Percentiles rank a stretch among this genome's conserved stretches.
Conservation (phyloP, 176 grass and related monocot species). For the Zea luxurians region DNA sequence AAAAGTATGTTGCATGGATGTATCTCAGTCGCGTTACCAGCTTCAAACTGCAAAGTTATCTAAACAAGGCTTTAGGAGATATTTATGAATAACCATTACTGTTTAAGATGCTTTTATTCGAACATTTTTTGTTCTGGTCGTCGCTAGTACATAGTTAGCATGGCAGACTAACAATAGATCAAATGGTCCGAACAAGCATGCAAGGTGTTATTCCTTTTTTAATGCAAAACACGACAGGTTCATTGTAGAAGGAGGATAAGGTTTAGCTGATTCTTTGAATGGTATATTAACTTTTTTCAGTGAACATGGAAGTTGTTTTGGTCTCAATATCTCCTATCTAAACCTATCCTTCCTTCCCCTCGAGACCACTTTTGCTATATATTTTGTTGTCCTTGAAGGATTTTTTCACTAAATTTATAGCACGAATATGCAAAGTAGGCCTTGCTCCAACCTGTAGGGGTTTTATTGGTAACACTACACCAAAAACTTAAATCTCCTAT, state of each 20-base stretch:
- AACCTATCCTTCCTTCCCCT: not conserved
- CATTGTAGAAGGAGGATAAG: not conserved
- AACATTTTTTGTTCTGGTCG: not conserved
- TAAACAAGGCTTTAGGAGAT: not conserved
- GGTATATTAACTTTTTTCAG: not conserved
- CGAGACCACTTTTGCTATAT: not conserved
- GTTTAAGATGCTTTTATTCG: not conserved
- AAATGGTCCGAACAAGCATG: conserved; percentile 14
- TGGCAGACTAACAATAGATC: not conserved
- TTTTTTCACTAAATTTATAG: not conserved
- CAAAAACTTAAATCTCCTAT: too few relatives aligned
- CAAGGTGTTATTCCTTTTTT: not conserved
- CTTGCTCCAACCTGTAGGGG: conserved; percentile 63
- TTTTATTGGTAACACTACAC: conserved; percentile 65
- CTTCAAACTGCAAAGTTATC: not conserved
- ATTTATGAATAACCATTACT: not conserved
- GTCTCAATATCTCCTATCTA: not conserved
- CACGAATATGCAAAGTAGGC: conserved; percentile 51
- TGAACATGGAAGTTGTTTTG: conserved; percentile 4
- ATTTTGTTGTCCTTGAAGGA: not conserved
- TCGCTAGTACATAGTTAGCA: not conserved
- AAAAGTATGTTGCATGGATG: conserved; percentile 59
- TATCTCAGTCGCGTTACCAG: conserved; percentile 17
- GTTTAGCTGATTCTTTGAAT: conserved; percentile 8
- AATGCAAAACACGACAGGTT: not conserved